Conservation (phyloP, 1,139 yeast genomes). For the Hansenula lynferdii region DNA sequence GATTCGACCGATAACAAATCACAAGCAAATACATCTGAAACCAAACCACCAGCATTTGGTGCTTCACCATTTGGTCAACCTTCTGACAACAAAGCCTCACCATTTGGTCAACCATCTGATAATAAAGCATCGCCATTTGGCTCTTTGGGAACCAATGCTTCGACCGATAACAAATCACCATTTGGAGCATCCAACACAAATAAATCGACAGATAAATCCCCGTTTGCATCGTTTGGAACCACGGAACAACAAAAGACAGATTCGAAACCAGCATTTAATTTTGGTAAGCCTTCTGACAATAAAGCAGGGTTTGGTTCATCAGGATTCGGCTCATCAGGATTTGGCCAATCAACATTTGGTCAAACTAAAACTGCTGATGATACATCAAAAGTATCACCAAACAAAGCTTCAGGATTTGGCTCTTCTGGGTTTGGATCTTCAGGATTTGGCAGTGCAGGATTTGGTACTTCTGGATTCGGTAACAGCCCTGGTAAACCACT, state of each 20-base stretch:
- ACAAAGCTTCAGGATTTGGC: slow-evolving; percentile 23
- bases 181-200: neutral
- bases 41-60: slow-evolving; percentile 6
- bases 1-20: slow-evolving; percentile 3
- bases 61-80: too few relatives aligned
- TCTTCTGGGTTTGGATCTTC: slow-evolving; percentile 16
- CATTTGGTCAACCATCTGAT: neutral
- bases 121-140: slow-evolving; percentile 7
- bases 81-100: too few relatives aligned
- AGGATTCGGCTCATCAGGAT: slow-evolving; percentile 14
- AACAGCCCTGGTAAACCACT: neutral
- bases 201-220: too few relatives aligned
- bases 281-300: too few relatives aligned
- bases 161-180: slow-evolving; percentile 4
- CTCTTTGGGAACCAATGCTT: slow-evolving; percentile 11
- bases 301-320: slow-evolving; percentile 16
- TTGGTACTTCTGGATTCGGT: slow-evolving; percentile 10
- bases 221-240: too few relatives aligned
- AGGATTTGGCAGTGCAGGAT: slow-evolving; percentile 9
- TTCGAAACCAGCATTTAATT: too few relatives aligned
- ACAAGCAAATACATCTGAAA: neutral
- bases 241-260: too few relatives aligned
- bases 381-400: too few relatives aligned
- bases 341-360: slow-evolving; percentile 1
- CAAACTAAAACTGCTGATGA: neutral